Evolutionary conservation across 805 yeast species (phyloP), one percentile per base, ranked within the genome.

Genomic region (Wickerhamomyces bovis): DNA sequence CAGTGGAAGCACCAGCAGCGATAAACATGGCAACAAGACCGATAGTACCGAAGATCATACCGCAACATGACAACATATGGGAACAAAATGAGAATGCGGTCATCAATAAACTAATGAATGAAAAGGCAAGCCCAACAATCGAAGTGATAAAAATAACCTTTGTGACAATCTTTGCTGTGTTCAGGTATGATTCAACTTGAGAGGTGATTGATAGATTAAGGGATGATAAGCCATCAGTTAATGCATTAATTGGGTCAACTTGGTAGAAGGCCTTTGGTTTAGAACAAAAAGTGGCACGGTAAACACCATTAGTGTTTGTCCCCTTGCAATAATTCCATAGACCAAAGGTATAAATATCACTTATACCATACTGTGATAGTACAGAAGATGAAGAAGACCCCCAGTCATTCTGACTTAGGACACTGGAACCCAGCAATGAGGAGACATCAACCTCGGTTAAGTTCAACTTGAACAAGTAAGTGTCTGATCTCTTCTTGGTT

Each of bases 281-380:
- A 15, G 77, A 66, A 63, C 95, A 86, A 60, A 68, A 68, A 3
- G 71, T 67, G 52, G 71, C 69, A 43, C 68, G 46, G 39, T 62
- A 55, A 35, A 48, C 48, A 26, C 59, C 55, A 28, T 43, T 41
- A 28, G 22, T 23, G 11, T 35, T 43, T 15, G 44, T 53, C 20
- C 81, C 83, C 45, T 68, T 55, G 62, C 89, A 83, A 64, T 78
- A 81, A 21, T 84, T 83, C 77, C 84, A 82, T 53, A 78, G 64
- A 33, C 87, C 85, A 30, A 80, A 66, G 15, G 76, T 70, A 53
- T 77, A 77, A 25, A 75, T 67, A 39, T 72, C 73, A 3, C 76
- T 61, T 9, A 80, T 54, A 2, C 76, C 76, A 23, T 31, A 26
- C 6, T 36, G 23, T 20, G 39, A 19, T 9, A n/a, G n/a, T n/a